Percentiles rank a stretch among this genome's conserved stretches.
Conservation (phyloP, 768 basidiomycete species). For the Plicaturopsis crispa region DNA sequence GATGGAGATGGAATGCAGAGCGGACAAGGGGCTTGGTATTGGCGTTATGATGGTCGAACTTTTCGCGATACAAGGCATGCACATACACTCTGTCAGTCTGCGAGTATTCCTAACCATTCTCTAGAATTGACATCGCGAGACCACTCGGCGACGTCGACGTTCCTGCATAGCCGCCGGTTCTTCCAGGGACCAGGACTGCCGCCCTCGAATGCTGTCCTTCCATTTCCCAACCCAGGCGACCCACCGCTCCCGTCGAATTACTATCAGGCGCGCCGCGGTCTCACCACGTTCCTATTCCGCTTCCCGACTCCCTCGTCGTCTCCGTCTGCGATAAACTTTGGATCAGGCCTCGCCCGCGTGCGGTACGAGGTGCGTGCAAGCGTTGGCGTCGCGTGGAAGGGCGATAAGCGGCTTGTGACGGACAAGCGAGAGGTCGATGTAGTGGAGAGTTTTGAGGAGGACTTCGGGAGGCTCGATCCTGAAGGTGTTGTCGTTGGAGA, state of each 20-base stretch:
- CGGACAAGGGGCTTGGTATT: conserved; percentile 69
- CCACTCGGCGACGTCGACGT: conserved; percentile 74
- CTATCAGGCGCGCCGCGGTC: conserved; percentile 66
- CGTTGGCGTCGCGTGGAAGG: conserved; percentile 70
- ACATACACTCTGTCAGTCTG: not conserved
- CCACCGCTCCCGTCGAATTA: conserved; percentile 57
- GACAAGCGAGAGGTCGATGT: conserved; percentile 56
- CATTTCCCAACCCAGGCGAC: conserved; percentile 50
- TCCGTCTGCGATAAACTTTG: conserved; percentile 68
- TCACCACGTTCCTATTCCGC: conserved; percentile 75
- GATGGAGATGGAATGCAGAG: conserved; percentile 73
- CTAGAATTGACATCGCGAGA: conserved; percentile 71
- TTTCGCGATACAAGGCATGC: conserved; percentile 63
- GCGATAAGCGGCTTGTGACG: conserved; percentile 60
- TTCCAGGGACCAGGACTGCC: conserved; percentile 81
- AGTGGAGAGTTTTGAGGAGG: conserved; percentile 41
- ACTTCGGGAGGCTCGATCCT: conserved; percentile 30
- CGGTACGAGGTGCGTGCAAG: conserved; percentile 70
- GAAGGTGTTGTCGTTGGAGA: conserved; percentile 66
- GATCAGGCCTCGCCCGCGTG: conserved; percentile 57
- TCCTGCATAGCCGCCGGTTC: conserved; percentile 58
- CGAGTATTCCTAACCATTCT: not conserved
- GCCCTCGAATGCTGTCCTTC: conserved; percentile 76
- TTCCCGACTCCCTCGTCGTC: conserved; percentile 61
- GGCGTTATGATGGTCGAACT: conserved; percentile 74